phyloP scores from a whole-genome alignment of 345 rosid species.

The Erucastrum elatum region DNA sequence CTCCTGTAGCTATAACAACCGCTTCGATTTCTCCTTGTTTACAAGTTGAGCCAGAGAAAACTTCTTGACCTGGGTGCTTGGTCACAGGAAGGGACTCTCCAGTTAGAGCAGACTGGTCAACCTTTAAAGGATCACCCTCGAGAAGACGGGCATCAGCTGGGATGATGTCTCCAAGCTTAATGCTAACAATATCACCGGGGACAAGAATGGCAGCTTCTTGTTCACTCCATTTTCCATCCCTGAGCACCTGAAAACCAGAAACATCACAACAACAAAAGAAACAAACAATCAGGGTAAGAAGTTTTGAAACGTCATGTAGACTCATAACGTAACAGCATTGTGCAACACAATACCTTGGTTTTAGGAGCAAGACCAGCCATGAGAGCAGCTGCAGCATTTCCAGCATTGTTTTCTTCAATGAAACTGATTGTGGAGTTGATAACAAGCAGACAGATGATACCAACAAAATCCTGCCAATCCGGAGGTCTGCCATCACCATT shows the following conservation, averaged over 20 bases:
- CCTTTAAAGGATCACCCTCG: slow-evolving; percentile 85
- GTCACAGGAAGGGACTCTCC: slow-evolving; percentile 81
- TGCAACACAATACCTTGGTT: slow-evolving; percentile 37
- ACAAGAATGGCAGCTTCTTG: slow-evolving; percentile 48
- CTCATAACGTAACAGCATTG: background rate
- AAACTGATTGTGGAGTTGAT: slow-evolving; percentile 47
- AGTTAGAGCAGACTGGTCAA: slow-evolving; percentile 84
- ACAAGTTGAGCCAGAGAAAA: slow-evolving; percentile 48
- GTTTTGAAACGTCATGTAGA: background rate
- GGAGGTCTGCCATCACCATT: slow-evolving; percentile 45
- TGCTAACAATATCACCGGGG: slow-evolving; percentile 47
- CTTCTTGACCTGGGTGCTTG: slow-evolving; percentile 44
- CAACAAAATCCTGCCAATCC: slow-evolving; percentile 48
- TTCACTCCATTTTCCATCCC: slow-evolving; percentile 50
- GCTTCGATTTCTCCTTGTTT: slow-evolving; percentile 49
- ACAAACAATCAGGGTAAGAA: slow-evolving; percentile 16
- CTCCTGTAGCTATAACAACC: slow-evolving; percentile 45
- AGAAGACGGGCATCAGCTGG: slow-evolving; percentile 93
- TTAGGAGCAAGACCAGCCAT: slow-evolving; percentile 49
- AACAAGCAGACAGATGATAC: slow-evolving; percentile 46
- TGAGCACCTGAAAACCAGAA: slow-evolving; percentile 40
- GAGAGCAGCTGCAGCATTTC: slow-evolving; percentile 46
- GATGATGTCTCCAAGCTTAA: slow-evolving; percentile 82
- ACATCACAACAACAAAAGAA: slow-evolving; percentile 12
- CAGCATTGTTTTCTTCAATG: slow-evolving; percentile 48